Conservation (phyloP, 75 land plant species). For the Cunninghamia lanceolata region DNA sequence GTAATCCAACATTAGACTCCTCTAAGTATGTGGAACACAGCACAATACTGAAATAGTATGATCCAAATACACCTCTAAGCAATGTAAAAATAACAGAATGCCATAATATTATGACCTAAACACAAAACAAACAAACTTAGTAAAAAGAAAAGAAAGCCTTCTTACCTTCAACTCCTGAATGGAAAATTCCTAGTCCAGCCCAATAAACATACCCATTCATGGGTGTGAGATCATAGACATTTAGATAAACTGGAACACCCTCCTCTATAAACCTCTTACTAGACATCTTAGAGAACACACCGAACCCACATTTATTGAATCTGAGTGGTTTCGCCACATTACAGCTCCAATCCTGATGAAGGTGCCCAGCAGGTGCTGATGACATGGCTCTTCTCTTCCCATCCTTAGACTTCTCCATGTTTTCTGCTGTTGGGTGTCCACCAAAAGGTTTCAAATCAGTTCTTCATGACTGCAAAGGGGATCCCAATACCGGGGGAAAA, state of each 20-base stretch:
- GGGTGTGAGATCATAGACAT: conserved; percentile 84
- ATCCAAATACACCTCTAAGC: neutral
- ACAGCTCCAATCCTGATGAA: neutral
- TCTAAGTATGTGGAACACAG: neutral
- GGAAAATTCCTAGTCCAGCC: conserved; percentile 86
- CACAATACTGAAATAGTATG: neutral
- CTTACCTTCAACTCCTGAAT: conserved; percentile 86
- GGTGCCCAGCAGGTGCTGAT: neutral
- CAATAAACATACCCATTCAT: conserved; percentile 87
- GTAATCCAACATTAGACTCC: neutral
- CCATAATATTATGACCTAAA: neutral
- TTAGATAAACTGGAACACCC: conserved; percentile 65
- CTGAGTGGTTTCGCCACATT: conserved; percentile 24
- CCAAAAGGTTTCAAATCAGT: neutral
- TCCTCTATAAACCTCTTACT: conserved; percentile 19
- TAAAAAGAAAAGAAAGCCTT: neutral
- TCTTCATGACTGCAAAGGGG: neutral
- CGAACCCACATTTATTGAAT: conserved; percentile 53
- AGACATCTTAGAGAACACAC: conserved; percentile 50
- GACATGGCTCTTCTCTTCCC: neutral
- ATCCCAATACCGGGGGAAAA: neutral
- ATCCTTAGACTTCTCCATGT: neutral
- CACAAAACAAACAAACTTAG: no score
- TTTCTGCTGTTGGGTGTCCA: neutral
- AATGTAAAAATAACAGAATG: neutral